Base-by-base conservation (phyloP, 257 asterid genomes). In the Scutellaria baicalensis region DNA sequence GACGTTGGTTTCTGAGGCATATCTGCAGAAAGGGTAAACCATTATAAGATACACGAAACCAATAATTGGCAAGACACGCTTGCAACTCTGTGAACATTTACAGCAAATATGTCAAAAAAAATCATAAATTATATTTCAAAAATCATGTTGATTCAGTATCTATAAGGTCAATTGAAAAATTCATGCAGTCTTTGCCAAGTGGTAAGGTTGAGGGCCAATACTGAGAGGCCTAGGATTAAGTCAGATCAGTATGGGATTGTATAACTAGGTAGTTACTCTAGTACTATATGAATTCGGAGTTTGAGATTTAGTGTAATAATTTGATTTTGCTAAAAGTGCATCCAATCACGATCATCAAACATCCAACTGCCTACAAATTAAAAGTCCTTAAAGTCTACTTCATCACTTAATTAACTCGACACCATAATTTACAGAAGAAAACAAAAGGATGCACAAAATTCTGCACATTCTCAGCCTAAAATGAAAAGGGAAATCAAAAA, bases 1-100 rank as follows among this genome's bases (percentile, higher is more conserved):
- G 63, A 84, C 4, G 59, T 50, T 51, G 39, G 75, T 20, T 7
- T 88, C 95, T 59, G 95, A 75, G 10, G 90, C 85, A 88, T 81
- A 85, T 72, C 98, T 93, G 95, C 79, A 79, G 68, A 77, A 75
- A 38, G 71, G 39, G 58, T 31, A 36, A 56, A 68, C 33, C 51
- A 71, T 44, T 65, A 62, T 35, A n/a, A 45, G 33, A 44, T 31
- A 67, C 18, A 66, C 6, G 47, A 51, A 49, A 8, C 14, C 43
- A 51, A 48, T 36, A 17, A 38, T 59, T 49, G 55, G 70, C 47
- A 59, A 36, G 11, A 77, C 20, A 33, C 21, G 43, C 36, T 31
- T 6, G 56, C 59, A 59, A 36, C 67, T 39, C 66, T 6, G 50
- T 39, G 18, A 5, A 17, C 36, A 31, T 21, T 47, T 12, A 35